Percentiles rank a stretch among this genome's conserved stretches.
phyloP scores from a whole-genome alignment of 495 filamentous ascomycete genomes.

The Neurospora sp. region DNA sequence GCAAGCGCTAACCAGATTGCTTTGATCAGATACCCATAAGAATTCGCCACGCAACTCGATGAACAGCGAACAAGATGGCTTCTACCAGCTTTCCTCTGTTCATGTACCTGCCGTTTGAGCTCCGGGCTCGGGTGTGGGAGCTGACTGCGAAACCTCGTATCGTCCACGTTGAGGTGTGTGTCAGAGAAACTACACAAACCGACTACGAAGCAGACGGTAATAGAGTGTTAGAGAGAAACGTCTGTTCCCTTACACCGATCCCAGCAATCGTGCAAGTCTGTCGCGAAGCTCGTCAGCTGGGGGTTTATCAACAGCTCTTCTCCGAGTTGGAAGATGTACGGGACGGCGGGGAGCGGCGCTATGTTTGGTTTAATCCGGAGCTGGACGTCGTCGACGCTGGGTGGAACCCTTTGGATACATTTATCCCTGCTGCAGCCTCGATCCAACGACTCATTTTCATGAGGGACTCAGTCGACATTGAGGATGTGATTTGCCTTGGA shows the following conservation, averaged over 20 bases:
- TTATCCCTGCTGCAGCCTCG: neutral
- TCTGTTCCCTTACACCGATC: too few relatives aligned
- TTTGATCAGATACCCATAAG: too few relatives aligned
- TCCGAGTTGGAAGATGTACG: too few relatives aligned
- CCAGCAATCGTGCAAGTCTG: neutral
- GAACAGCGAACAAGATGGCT: neutral
- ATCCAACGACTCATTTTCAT: neutral
- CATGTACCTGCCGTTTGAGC: neutral
- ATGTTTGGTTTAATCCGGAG: neutral
- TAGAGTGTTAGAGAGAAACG: too few relatives aligned
- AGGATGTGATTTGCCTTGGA: neutral
- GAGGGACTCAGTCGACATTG: too few relatives aligned
- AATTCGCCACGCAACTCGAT: too few relatives aligned
- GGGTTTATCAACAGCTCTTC: neutral
- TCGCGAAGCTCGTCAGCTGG: neutral
- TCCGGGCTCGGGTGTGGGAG: neutral
- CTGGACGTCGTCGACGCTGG: neutral
- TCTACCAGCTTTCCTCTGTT: neutral
- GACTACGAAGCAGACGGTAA: too few relatives aligned
- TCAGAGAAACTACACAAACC: too few relatives aligned
- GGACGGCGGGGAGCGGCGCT: too few relatives aligned
- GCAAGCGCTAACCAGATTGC: too few relatives aligned
- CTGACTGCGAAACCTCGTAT: neutral
- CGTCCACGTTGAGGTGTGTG: too few relatives aligned
- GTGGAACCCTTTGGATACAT: too few relatives aligned